phyloP scores from a whole-genome alignment of 2,329 filamentous ascomycete genomes.

The Parascedosporium putredinis region DNA sequence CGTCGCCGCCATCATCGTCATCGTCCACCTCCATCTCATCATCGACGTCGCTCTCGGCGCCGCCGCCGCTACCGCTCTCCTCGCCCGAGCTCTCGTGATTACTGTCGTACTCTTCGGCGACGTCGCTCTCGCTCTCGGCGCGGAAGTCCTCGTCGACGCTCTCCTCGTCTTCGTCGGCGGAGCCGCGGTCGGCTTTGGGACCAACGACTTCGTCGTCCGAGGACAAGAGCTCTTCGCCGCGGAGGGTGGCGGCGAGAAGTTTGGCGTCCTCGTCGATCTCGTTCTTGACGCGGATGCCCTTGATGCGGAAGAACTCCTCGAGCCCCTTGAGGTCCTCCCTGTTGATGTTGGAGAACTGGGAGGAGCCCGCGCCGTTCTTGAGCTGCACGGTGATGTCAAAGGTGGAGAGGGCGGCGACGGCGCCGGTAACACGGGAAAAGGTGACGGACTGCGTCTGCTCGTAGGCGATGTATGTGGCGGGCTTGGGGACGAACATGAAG shows the following conservation, averaged over 20 bases:
- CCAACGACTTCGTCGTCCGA: slow-evolving; percentile 75
- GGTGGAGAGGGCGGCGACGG: slow-evolving; percentile 84
- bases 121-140: slow-evolving; percentile 84
- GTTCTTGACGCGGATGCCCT: slow-evolving; percentile 93
- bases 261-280: slow-evolving; percentile 94
- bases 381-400: slow-evolving; percentile 93
- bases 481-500: slow-evolving; percentile 98
- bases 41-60: slow-evolving; percentile 35
- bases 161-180: slow-evolving; percentile 92
- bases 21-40: slow-evolving; percentile 31
- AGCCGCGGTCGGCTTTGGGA: slow-evolving; percentile 66
- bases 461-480: slow-evolving; percentile 91
- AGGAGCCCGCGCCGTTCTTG: slow-evolving; percentile 77
- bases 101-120: slow-evolving; percentile 92
- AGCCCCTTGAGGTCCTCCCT: slow-evolving; percentile 92
- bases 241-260: slow-evolving; percentile 66
- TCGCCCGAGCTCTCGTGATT: slow-evolving; percentile 76
- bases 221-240: slow-evolving; percentile 71
- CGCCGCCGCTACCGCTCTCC: slow-evolving; percentile 47
- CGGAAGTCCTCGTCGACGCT: slow-evolving; percentile 94
- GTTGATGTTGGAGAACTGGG: slow-evolving; percentile 98
- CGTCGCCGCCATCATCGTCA: slow-evolving; percentile 28
- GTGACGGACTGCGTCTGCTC: slow-evolving; percentile 87
- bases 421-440: slow-evolving; percentile 90
- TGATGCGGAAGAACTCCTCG: slow-evolving; percentile 96